These are phyloP conservation scores for Citropsis articulata DNA, from an alignment of 345 rosid species.

Conservation along the genomic window DNA sequence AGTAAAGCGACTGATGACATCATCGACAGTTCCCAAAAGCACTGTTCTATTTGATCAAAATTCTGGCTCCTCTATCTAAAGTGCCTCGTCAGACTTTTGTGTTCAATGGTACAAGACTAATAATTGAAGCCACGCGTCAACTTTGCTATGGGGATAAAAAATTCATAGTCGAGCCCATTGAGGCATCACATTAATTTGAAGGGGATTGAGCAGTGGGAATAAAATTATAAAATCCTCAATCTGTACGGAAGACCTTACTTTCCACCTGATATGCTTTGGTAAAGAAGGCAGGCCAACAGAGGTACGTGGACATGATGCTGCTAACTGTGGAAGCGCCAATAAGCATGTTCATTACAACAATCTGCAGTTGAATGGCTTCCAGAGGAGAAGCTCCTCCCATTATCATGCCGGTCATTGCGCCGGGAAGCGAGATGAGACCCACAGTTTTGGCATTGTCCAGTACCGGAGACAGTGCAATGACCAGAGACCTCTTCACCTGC, in stretches of 20 bases:
- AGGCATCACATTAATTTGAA: background rate
- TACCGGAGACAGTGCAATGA: conserved; percentile 81
- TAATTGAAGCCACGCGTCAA: background rate
- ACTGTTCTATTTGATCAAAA: background rate
- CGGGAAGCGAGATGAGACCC: conserved; percentile 83
- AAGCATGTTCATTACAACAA: conserved; percentile 95
- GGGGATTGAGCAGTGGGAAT: background rate
- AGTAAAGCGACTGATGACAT: too few species aligned
- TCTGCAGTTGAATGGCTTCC: conserved; percentile 90
- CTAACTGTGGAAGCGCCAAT: conserved; percentile 76
- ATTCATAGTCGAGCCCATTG: background rate
- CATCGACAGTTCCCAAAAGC: background rate
- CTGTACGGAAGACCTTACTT: conserved; percentile 49
- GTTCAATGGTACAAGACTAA: background rate
- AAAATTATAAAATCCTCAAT: conserved; percentile 19
- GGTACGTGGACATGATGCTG: conserved; percentile 78
- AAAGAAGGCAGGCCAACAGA: conserved; percentile 92
- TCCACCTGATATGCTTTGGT: conserved; percentile 76
- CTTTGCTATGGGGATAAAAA: background rate
- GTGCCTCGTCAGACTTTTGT: background rate
- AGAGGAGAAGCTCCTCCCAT: conserved; percentile 96
- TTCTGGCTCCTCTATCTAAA: background rate
- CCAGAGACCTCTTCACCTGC: conserved; percentile 75
- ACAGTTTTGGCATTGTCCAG: conserved; percentile 91
- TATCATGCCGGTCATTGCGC: conserved; percentile 92